Evolutionary conservation across 345 rosid genomes (phyloP).

Genomic region (Pelargonium nanum): DNA sequence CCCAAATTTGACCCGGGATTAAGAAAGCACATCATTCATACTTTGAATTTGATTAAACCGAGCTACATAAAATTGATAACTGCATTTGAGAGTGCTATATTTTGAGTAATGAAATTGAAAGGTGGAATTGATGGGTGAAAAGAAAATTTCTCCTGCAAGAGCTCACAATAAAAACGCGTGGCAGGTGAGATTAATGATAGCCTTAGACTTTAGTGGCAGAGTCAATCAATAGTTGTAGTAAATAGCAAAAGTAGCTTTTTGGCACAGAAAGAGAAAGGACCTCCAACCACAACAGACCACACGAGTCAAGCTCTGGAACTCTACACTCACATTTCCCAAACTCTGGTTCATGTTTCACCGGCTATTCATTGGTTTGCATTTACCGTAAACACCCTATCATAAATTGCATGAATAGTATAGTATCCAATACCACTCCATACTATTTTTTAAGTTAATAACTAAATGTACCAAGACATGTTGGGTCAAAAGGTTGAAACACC

Average conservation of each 20-base stretch:
- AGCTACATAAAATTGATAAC: neutral
- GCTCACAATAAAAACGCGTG: conserved; percentile 11
- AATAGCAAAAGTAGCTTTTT: conserved; percentile 30
- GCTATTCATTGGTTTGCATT: too few relatives aligned
- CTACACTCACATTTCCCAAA: too few relatives aligned
- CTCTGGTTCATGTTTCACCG: too few relatives aligned
- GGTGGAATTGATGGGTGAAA: neutral
- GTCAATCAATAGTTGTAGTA: conserved; percentile 5
- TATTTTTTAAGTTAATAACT: too few relatives aligned
- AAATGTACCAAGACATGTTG: too few relatives aligned
- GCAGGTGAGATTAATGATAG: conserved; percentile 1
- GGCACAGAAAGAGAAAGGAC: neutral
- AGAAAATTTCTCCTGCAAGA: neutral
- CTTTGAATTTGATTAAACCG: too few relatives aligned
- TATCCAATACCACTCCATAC: too few relatives aligned
- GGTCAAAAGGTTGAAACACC: too few relatives aligned
- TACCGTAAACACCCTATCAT: too few relatives aligned
- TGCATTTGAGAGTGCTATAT: neutral
- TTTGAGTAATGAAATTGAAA: neutral
- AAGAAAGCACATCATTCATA: too few relatives aligned
- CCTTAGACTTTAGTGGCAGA: neutral
- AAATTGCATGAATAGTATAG: too few relatives aligned
- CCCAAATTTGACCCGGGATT: too few relatives aligned
- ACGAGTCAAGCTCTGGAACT: neutral
- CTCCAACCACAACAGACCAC: conserved; percentile 4